phyloP scores from a whole-genome alignment of 2,329 filamentous ascomycete genomes.

The Trichothecium sympodiale region DNA sequence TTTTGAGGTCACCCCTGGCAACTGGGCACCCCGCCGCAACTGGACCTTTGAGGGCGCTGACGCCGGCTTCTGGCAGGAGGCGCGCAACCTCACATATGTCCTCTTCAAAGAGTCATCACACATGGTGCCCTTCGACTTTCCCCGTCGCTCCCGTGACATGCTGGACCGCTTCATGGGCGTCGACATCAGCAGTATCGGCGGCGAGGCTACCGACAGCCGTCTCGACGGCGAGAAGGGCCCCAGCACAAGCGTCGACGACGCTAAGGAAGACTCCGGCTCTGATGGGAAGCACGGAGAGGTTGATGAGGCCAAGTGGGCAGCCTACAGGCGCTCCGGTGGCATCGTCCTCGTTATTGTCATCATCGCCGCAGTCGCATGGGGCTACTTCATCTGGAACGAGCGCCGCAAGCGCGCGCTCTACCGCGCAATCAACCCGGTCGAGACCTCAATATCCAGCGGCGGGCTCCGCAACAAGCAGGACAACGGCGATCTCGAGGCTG shows the following conservation, averaged over 20 bases:
- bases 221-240: conserved; percentile 79
- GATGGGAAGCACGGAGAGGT: conserved; percentile 29
- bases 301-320: conserved; percentile 78
- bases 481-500: conserved; percentile 47
- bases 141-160: conserved; percentile 85
- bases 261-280: conserved; percentile 29
- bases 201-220: conserved; percentile 62
- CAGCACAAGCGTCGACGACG: conserved; percentile 63
- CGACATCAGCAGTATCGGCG: conserved; percentile 82
- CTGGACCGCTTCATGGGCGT: conserved; percentile 92
- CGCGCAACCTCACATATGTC: conserved; percentile 90
- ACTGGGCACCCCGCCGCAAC: conserved; percentile 81
- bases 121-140: conserved; percentile 95
- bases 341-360: conserved; percentile 73
- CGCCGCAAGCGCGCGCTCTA: conserved; percentile 46
- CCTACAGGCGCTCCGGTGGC: conserved; percentile 80
- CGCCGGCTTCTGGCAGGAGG: conserved; percentile 88
- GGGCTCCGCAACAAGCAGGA: conserved; percentile 34
- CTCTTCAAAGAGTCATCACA: conserved; percentile 92
- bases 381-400: conserved; percentile 57
- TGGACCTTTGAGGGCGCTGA: conserved; percentile 88
- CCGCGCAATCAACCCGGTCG: conserved; percentile 26
- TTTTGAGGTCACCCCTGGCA: conserved; percentile 78
- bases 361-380: conserved; percentile 63
- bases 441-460: conserved; percentile 11